Conservation (phyloP, 495 filamentous ascomycete genomes). For the Amniculicola lignicola region DNA sequence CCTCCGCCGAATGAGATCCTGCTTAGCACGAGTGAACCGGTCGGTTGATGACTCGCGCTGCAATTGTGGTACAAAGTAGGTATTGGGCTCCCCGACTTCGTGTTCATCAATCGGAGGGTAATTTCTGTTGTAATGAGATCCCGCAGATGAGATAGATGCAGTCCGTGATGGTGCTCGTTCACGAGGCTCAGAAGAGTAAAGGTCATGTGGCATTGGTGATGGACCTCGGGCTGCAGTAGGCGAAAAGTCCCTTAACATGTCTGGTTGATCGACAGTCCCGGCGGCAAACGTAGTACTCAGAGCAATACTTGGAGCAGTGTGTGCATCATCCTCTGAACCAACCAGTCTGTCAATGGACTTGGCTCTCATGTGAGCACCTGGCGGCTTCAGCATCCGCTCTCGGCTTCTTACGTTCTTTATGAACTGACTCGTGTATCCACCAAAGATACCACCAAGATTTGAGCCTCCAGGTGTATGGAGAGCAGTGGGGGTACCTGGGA, state of each 20-base stretch:
- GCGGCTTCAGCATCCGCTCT: constrained; percentile 44
- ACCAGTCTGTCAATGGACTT: constrained; percentile 49
- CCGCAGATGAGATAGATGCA: constrained; percentile 32
- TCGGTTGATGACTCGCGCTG: constrained; percentile 34
- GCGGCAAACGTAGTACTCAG: constrained; percentile 39
- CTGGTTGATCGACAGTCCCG: constrained; percentile 42
- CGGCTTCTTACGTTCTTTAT: constrained; percentile 46
- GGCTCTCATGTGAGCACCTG: constrained; percentile 45
- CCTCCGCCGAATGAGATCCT: constrained; percentile 36
- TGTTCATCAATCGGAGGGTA: constrained; percentile 3
- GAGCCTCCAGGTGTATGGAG: constrained; percentile 50
- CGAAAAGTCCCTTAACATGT: constrained; percentile 33
- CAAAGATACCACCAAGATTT: constrained; percentile 56
- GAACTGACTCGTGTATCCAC: constrained; percentile 53
- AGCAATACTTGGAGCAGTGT: constrained; percentile 42
- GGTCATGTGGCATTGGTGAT: constrained; percentile 3
- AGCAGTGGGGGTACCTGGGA: constrained; percentile 48
- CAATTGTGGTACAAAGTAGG: not conserved
- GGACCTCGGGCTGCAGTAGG: constrained; percentile 1
- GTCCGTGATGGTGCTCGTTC: constrained; percentile 23
- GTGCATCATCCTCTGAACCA: constrained; percentile 41
- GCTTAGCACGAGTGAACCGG: constrained; percentile 38
- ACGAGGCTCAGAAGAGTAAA: constrained; percentile 6
- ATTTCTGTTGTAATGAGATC: constrained; percentile 10
- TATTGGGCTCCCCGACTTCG: constrained; percentile 5